Evolutionary conservation across 179 eudicot genomes (phyloP), one percentile per base, ranked within the genome.

Genomic region (Spinacia oleracea): DNA sequence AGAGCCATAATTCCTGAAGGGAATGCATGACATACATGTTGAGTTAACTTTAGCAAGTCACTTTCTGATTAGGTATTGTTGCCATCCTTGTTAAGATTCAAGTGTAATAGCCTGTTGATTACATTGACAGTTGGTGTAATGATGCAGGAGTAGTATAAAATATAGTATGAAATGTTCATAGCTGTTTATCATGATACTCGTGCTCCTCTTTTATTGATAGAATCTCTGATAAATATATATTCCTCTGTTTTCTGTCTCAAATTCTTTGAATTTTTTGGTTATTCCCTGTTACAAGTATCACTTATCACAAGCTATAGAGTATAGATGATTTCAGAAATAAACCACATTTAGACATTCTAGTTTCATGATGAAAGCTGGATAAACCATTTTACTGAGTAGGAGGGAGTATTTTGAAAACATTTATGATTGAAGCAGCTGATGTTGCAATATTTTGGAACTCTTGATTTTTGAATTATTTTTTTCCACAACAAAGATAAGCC

Each of bases 391-490:
- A 16, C 15, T 48, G 20, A 15, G 53, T 2, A 12, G 18, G 51
- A 46, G 0, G 51, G 51, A 46, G 18, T 12, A 11, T 46, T n/a
- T 46, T 48, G 18, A 12, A 16, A 9, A 48, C 53, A 48, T 14
- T 15, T 48, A 48, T 48, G 53, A 12, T 48, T 0, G 20, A 85
- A 85, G 93, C n/a, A n/a, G n/a, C n/a, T n/a, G n/a, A n/a, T n/a
- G n/a, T n/a, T n/a, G n/a, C n/a, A n/a, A n/a, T n/a, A n/a, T n/a
- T n/a, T n/a, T n/a, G n/a, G n/a, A n/a, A n/a, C n/a, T n/a, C n/a
- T n/a, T n/a, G n/a, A n/a, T n/a, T n/a, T n/a, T n/a, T n/a, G n/a
- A n/a, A 45, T 23, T 2, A 64, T 4, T 15, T 31, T 46, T 32
- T 66, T 53, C 25, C 35, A 34, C 9, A 21, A 32, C 15, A 10